Evolutionary conservation across 805 yeast species (phyloP), one percentile per base, ranked within the genome.

Genomic region (Saturnispora zaruensis): DNA sequence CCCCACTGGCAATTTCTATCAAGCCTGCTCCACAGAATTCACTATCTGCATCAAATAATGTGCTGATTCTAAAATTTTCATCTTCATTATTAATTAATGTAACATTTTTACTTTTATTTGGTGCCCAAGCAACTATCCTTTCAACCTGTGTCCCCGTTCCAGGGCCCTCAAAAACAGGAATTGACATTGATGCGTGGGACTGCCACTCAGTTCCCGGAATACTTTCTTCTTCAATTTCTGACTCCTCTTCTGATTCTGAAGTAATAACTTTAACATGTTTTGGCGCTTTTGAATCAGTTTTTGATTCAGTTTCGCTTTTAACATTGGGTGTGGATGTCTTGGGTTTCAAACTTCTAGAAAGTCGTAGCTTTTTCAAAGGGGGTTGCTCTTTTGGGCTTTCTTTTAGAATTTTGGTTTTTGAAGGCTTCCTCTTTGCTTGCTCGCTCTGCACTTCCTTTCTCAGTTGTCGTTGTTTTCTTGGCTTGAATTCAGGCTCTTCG

Each of bases 21-120:
- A 85, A 70, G 3, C 95, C 96, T 28, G 84, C 79, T 1, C 91
- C 95, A 49, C 82, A 76, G 53, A 75, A 75, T 46, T 79, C 84
- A 49, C 75, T 70, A 57, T 81, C 78, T 51, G 73, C 74, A 57
- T 81, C 81, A 55, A 84, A 87, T 44, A 85, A 67, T 6, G 82
- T 75, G 0, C 84, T 82, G 4, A 87, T 66, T 49, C 76, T 73
- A 63, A 78, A 87, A 51, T 76, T 74, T 51, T 82, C 80, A 46
- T 74, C 71, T 1, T 66, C 64, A 26, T 73, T 70, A 18, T 64
- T 59, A 28, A 70, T 63, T 6, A 67, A 53, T 21, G 72, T 67
- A 30, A 74, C 70, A 32, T 68, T 74, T 21, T 73, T 73, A 13
- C 78, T 76, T 21, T 76, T 70, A 32, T 75, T 70, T 5, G 87